Conservation (phyloP, 768 basidiomycete genomes). For the Podaxis rugospora region DNA sequence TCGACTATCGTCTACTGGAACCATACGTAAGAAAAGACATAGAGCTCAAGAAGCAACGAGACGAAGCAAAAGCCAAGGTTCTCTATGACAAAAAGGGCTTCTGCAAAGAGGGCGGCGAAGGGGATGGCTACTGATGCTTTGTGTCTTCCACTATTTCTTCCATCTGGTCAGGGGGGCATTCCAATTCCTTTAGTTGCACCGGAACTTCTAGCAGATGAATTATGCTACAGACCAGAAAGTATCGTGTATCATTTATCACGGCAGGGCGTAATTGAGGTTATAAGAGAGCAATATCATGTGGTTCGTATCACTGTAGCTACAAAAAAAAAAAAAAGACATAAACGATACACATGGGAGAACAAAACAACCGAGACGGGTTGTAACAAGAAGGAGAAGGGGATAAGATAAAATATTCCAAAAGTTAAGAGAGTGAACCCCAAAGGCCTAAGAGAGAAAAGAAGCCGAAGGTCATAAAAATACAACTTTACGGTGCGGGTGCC, state of each 20-base stretch:
- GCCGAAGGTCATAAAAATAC: constrained; percentile 24
- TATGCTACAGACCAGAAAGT: background rate
- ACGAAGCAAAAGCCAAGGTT: constrained; percentile 78
- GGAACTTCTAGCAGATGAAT: background rate
- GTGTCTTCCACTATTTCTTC: background rate
- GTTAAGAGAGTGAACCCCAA: constrained; percentile 15
- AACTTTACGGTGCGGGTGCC: constrained; percentile 28
- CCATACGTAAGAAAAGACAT: constrained; percentile 71
- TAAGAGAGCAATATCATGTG: background rate
- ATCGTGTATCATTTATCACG: background rate
- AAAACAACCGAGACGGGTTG: constrained; percentile 4
- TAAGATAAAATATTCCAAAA: constrained; percentile 14
- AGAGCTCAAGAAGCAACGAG: constrained; percentile 72
- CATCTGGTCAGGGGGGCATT: background rate
- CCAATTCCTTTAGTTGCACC: background rate
- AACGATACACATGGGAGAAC: constrained; percentile 8
- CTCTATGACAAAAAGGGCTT: constrained; percentile 85
- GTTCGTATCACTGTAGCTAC: constrained; percentile 11
- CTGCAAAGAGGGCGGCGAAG: constrained; percentile 93
- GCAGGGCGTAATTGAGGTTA: background rate
- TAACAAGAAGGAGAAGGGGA: constrained; percentile 10
- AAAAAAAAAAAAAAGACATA: constrained; percentile 3
- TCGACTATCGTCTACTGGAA: constrained; percentile 66
- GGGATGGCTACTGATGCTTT: constrained; percentile 77
- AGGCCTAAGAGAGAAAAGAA: constrained; percentile 15